Evolutionary conservation across 2,329 filamentous ascomycete species (phyloP), one percentile per base, ranked within the genome.

Genomic region (Diaporthe humulicola): DNA sequence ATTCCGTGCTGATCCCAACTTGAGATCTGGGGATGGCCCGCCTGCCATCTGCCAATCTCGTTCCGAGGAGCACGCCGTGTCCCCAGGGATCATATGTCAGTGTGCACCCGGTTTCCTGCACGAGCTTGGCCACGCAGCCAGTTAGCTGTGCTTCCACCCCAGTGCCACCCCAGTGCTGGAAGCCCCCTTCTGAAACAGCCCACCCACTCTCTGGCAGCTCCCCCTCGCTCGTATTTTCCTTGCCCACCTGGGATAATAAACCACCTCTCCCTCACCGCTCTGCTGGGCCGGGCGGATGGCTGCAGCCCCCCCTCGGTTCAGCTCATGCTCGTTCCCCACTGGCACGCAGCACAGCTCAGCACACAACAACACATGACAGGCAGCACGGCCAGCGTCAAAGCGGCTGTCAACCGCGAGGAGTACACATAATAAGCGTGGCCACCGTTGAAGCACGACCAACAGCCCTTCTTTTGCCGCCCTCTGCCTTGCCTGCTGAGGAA

Each of bases 1-100:
- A 74, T 76, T 74, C 52, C 58, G 71, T 64, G 74, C 72, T 71
- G 74, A 76, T 76, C 74, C 22, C 72, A 74, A 74, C 71, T 71
- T 58, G 33, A 71, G 45, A 57, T 70, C 71, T 76, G 74, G 74
- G 67, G 66, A 69, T 74, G 69, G 67, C 60, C 72, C 67, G 66
- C 57, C 42, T 52, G 48, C 66, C 67, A 28, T 71, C 73, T 73
- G 70, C 70, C 73, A 75, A 73, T 75, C 70, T 67, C 52, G 30
- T 75, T 73, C 70, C 70, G 45, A 75, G 73, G 71, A 75, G 70
- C 64, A 40, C 64, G 64, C 64, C n/a, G 48, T 69, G 48, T 3
- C 33, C 38, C 64, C 64, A 52, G 64, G 64, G 64, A 69, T 69
- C 64, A 69, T 54, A 69, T 69, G 45, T 54, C 64, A 69, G 64